Evolutionary conservation across 2,329 filamentous ascomycete genomes (phyloP).

Genomic region (Pseudocercospora ulei): DNA sequence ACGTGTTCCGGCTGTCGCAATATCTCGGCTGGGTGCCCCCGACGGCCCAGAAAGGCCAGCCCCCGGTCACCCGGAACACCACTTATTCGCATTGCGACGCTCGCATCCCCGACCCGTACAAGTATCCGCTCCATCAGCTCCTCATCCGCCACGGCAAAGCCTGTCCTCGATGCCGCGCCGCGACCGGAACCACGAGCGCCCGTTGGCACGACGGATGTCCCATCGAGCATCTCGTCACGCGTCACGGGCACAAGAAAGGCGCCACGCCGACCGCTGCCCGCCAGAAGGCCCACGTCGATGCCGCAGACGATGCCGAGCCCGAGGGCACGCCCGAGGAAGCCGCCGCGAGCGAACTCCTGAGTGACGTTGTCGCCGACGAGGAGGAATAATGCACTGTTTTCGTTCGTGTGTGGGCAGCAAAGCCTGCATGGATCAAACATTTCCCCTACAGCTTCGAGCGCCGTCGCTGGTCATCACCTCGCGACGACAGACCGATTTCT

Average conservation of each 20-base stretch:
- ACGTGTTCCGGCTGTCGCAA: conserved; percentile 54
- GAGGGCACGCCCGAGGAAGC: conserved; percentile 71
- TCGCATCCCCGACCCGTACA: conserved; percentile 51
- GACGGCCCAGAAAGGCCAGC: conserved; percentile 37
- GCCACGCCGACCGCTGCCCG: conserved; percentile 27
- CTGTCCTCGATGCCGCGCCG: conserved; percentile 52
- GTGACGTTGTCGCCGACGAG: conserved; percentile 26
- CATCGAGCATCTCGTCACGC: conserved; percentile 53
- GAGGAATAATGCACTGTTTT: conserved; percentile 33
- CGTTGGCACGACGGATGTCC: conserved; percentile 56
- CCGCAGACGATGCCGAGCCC: conserved; percentile 63
- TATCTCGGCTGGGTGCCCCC: conserved; percentile 54
- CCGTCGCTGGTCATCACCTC: background rate
- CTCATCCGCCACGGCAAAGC: conserved; percentile 54
- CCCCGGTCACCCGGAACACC: conserved; percentile 42
- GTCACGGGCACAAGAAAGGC: conserved; percentile 48
- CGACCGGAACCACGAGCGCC: conserved; percentile 51
- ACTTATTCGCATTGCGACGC: conserved; percentile 54
- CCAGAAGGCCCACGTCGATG: conserved; percentile 55
- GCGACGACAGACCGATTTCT: no score
- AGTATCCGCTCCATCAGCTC: conserved; percentile 54
- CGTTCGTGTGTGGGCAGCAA: no score
- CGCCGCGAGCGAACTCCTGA: conserved; percentile 40
- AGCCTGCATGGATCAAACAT: no score
- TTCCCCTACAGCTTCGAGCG: conserved; percentile 22